Percentiles rank a stretch among this genome's conserved stretches.
phyloP scores from a whole-genome alignment of 768 basidiomycete genomes.

The Trametes cingulata region DNA sequence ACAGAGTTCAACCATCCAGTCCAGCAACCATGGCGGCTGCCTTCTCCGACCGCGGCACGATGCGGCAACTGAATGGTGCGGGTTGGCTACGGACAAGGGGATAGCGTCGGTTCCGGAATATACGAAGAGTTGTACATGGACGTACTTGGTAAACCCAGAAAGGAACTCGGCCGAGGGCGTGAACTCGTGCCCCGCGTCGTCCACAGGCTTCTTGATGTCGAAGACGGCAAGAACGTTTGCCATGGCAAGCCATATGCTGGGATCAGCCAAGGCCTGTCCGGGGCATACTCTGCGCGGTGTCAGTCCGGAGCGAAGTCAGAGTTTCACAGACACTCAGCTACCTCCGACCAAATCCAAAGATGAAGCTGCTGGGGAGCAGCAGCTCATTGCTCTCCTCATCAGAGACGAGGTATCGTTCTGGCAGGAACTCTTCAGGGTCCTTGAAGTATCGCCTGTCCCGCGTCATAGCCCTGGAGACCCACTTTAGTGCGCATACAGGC shows the following conservation, averaged over 20 bases:
- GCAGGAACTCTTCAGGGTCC: constrained; percentile 47
- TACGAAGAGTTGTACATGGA: background rate
- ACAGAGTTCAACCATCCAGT: no score
- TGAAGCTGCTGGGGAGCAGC: constrained; percentile 13
- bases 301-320: background rate
- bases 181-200: constrained; percentile 43
- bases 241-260: constrained; percentile 46
- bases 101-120: background rate
- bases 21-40: no score
- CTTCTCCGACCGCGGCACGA: no score
- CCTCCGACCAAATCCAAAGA: constrained; percentile 25
- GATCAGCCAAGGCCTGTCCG: constrained; percentile 53
- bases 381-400: background rate
- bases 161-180: constrained; percentile 41
- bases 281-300: constrained; percentile 47
- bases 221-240: constrained; percentile 41
- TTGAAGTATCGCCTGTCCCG: constrained; percentile 34
- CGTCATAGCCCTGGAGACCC: constrained; percentile 28
- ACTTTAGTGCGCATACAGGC: background rate
- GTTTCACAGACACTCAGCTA: background rate
- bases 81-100: constrained; percentile 41
- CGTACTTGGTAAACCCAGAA: constrained; percentile 46
- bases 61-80: constrained; percentile 45
- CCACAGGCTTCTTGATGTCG: constrained; percentile 43
- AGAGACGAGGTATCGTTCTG: constrained; percentile 38